phyloP scores from a whole-genome alignment of 371 early-diverging fungal species.

The Mucor saturninus region DNA sequence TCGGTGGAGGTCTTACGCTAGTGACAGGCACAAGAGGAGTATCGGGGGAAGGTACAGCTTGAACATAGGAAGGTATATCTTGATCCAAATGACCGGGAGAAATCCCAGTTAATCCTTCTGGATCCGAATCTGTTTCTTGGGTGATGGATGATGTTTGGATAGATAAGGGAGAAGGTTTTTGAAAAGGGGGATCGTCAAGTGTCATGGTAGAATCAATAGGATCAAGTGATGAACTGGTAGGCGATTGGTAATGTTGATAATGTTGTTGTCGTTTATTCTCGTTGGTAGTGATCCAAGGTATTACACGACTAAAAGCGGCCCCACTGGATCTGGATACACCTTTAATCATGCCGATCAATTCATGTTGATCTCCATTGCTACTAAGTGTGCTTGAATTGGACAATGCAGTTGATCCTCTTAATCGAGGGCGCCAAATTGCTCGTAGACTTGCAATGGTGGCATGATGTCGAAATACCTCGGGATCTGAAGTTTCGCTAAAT shows the following conservation, averaged over 20 bases:
- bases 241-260: not conserved
- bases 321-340: conserved; percentile 44
- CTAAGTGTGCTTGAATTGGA: not conserved
- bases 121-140: not conserved
- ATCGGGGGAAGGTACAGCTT: not conserved
- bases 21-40: not conserved
- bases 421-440: conserved; percentile 65
- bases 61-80: conserved; percentile 36
- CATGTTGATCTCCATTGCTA: conserved; percentile 21
- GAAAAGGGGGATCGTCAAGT: no score
- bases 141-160: not conserved
- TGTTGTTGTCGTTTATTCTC: not conserved
- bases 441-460: conserved; percentile 62
- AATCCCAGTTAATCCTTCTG: not conserved
- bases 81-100: conserved; percentile 19
- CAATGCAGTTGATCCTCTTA: conserved; percentile 18
- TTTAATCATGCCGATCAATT: conserved; percentile 38
- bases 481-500: conserved; percentile 57
- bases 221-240: not conserved
- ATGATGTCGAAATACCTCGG: conserved; percentile 64
- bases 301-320: conserved; percentile 38
- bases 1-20: no score
- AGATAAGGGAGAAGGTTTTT: conserved; percentile 12
- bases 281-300: conserved; percentile 26
- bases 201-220: not conserved